phyloP scores from a whole-genome alignment of 202 grass and related monocot genomes.

The Saccharum hybrid region DNA sequence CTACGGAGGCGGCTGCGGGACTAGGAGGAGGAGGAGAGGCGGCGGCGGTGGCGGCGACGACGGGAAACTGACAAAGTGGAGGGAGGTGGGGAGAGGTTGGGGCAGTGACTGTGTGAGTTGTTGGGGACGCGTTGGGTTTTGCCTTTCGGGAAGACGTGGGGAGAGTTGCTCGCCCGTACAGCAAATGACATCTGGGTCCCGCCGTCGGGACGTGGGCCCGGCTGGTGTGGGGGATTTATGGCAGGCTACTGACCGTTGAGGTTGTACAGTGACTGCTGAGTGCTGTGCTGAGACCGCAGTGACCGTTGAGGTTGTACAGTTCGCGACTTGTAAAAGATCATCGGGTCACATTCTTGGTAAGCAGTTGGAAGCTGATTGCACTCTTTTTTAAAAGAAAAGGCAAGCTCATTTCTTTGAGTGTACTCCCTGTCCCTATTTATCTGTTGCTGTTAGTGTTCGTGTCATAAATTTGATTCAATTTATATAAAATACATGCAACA shows the following conservation, averaged over 20 bases:
- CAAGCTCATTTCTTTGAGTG: too few species aligned
- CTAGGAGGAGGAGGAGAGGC: not conserved
- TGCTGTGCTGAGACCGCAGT: not conserved
- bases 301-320: conserved; percentile 20
- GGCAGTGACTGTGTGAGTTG: conserved; percentile 26
- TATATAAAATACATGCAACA: too few species aligned
- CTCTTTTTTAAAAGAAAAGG: too few species aligned
- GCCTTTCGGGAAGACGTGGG: not conserved
- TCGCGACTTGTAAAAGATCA: not conserved
- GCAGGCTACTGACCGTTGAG: conserved; percentile 13
- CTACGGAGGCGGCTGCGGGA: not conserved
- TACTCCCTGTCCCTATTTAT: too few species aligned
- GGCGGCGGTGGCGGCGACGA: conserved; percentile 24
- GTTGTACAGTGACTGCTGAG: not conserved
- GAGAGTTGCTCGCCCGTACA: not conserved
- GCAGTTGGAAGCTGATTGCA: too few species aligned
- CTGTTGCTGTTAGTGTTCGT: too few species aligned
- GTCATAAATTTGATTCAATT: too few species aligned
- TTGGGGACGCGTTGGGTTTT: conserved; percentile 48
- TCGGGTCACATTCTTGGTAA: too few species aligned
- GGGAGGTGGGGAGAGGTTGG: not conserved
- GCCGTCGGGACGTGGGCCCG: not conserved
- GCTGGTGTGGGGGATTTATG: not conserved
- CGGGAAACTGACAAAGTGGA: conserved; percentile 42
- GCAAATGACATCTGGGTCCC: conserved; percentile 36